Evolutionary conservation across 164 flowering plant species (phyloP), one percentile per base, ranked within the genome.

Genomic region (Pachysandra terminalis): DNA sequence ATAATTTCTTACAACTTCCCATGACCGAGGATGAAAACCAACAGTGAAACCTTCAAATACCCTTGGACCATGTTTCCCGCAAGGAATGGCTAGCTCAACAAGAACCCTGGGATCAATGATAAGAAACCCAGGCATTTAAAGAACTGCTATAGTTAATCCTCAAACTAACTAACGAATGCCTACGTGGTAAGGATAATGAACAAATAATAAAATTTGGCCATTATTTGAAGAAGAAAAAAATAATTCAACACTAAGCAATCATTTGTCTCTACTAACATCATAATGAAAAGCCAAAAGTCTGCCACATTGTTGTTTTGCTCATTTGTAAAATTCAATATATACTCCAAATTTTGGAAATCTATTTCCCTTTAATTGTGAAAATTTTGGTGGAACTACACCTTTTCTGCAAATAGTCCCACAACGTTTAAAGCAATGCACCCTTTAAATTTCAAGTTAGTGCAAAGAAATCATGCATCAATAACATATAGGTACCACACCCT

Each of bases 1-100:
- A 53, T 26, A 13, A 61, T 52, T 23, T 69, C 91, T 75, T 80
- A 95, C 98, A 76, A 95, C 75, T 90, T 95, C 98, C 93, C 91
- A 90, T 55, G 98, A 84, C 55, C 92, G 81, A 22, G 97, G 96
- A 89, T 90, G 87, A 75, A 95, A 90, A 25, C 98, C 98, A 81
- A 91, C 90, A 60, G 96, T 95, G 75, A 95, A 91, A 72, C 98
- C 97, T 72, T 87, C 79, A 77, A 95, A 91, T 23, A 95, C 85
- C 52, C 92, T 86, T n/a, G 78, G 81, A 63, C 93, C 96, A 22
- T 73, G 82, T 73, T 83, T 80, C 81, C 77, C 83, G 56, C 97
- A 95, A 35, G 92, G 90, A 72, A 91, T 79, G 45, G 98, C 93
- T 67, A 95, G 93, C 75, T 95, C 96, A 62, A 89, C 81, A 76